Evolutionary conservation across 2,329 filamentous ascomycete species (phyloP), one percentile per base, ranked within the genome.

Genomic region (Nigrospora oryzae): DNA sequence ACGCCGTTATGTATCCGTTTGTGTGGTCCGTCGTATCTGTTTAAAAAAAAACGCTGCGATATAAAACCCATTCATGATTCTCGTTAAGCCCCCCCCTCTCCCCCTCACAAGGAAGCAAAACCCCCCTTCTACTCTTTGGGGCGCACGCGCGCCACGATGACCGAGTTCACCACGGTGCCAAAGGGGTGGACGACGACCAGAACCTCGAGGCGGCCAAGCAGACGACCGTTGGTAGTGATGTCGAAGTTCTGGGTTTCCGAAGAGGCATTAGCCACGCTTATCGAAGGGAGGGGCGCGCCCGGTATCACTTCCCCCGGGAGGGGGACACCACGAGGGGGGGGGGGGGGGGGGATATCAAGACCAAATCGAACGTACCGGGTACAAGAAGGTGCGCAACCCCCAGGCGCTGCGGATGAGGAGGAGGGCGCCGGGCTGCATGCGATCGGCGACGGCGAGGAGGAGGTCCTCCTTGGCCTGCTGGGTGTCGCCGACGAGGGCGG

Each of bases 131-230:
- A 28, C 15, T 42, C 15, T 10, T 28, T 28, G 8, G 23, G 23
- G 23, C 23, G 23, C 23, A 49, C 42, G 23, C 42, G 37, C 2
- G 55, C 63, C 28, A 75, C 58, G 39, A 74, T 60, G 2, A 73
- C 64, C 7, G 69, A 73, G 49, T 77, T 76, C 4, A 77, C 69
- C 3, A 75, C 66, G 40, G 67, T 57, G 2, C 64, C 67, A 53
- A 68, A 71, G 1, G 73, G 73, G 53, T 75, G 70, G 34, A 74
- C 62, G 7, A 68, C 66, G 0, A 66, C 54, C 17, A 68, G 58
- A 1, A 68, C 54, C 41, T 73, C 65, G 13, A 47, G 15, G 15
- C 71, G 51, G 1, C 60, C 56, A 3, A 51, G 45, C 34, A 59
- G 40, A 28, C 70, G 45, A 3, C 55, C 55, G 16, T 57, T 48